Evolutionary conservation across 2,329 filamentous ascomycete species (phyloP).

Genomic region (Fusarium oxysporum): DNA sequence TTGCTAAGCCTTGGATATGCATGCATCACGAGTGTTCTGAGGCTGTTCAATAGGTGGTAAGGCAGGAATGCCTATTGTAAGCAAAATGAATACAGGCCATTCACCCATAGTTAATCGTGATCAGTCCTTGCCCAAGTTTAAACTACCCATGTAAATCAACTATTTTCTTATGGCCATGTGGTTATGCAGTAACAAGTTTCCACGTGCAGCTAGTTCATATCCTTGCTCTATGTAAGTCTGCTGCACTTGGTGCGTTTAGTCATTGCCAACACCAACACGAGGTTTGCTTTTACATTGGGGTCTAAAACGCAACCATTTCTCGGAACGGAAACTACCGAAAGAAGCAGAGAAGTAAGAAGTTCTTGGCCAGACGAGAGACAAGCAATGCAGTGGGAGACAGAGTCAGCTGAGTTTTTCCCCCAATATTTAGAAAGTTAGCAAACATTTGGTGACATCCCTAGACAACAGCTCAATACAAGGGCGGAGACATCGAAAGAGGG

Average conservation of each 20-base stretch:
- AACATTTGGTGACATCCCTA: background rate
- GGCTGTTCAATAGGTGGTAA: background rate
- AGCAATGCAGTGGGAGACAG: slow-evolving; percentile 3
- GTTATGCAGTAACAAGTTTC: slow-evolving; percentile 3
- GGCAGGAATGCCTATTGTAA: background rate
- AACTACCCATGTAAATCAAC: background rate
- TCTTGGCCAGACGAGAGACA: slow-evolving; percentile 9
- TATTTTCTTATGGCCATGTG: slow-evolving; percentile 4
- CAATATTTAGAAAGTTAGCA: background rate
- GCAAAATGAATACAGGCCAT: slow-evolving; percentile 1
- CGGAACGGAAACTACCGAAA: slow-evolving; percentile 32
- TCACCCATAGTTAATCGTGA: background rate
- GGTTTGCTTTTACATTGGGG: background rate
- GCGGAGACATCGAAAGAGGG: slow-evolving; percentile 9
- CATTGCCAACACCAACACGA: background rate
- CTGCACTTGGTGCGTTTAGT: background rate
- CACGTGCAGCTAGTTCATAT: slow-evolving; percentile 8
- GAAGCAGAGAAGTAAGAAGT: background rate
- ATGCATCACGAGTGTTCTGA: slow-evolving; percentile 10
- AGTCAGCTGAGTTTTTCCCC: background rate
- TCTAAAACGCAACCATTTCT: slow-evolving; percentile 3
- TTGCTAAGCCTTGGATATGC: background rate
- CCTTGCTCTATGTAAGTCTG: background rate
- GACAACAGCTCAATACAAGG: background rate
- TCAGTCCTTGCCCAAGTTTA: background rate